Conservation (phyloP, 2,329 filamentous ascomycete genomes). For the Phoma sp. region DNA sequence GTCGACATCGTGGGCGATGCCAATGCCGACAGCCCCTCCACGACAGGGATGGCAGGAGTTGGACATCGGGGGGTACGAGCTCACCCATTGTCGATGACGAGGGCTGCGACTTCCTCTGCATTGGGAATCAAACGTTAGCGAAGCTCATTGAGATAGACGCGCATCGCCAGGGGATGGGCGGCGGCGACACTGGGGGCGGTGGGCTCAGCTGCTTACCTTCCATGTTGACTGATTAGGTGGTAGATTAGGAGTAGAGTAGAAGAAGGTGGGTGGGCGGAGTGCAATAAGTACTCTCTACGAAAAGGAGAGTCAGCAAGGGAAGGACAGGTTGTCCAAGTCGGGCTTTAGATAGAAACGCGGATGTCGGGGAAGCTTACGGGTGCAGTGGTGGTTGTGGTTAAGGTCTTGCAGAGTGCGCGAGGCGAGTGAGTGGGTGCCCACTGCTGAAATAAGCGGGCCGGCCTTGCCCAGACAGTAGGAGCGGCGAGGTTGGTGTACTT, state of each 20-base stretch:
- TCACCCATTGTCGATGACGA: conserved; percentile 99
- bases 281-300: conserved; percentile 39
- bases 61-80: conserved; percentile 55
- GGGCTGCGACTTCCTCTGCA: conserved; percentile 99
- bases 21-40: conserved; percentile 45
- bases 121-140: conserved; percentile 42
- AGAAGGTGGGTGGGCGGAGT: conserved; percentile 40
- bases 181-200: conserved; percentile 20
- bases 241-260: conserved; percentile 44
- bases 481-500: conserved; percentile 34
- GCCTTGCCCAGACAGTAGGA: conserved; percentile 47
- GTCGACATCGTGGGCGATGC: conserved; percentile 31
- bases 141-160: conserved; percentile 40
- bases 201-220: conserved; percentile 66
- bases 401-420: conserved; percentile 44
- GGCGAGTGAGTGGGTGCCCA: conserved; percentile 43
- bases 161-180: conserved; percentile 25
- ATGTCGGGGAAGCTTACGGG: conserved; percentile 44
- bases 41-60: conserved; percentile 43
- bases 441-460: conserved; percentile 52
- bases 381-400: conserved; percentile 34
- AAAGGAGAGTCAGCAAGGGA: conserved; percentile 38
- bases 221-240: conserved; percentile 60
- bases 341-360: conserved; percentile 31
- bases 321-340: conserved; percentile 26